These are phyloP conservation scores for Sugiyamaella sp. DNA, from an alignment of 1,139 yeast genomes.

Conservation along the genomic window DNA sequence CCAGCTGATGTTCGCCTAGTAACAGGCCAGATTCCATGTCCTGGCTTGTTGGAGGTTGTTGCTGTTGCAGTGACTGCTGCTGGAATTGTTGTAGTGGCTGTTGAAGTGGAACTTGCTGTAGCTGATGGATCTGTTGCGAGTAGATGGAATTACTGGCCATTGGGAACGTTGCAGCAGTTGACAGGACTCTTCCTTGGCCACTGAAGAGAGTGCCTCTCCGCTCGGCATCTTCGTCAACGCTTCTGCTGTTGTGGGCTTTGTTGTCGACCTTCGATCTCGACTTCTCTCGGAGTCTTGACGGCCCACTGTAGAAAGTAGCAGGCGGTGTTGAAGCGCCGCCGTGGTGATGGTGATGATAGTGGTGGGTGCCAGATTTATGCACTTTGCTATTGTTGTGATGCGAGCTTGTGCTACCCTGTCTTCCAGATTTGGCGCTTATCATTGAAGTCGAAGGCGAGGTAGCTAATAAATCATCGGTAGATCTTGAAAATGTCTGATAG, in stretches of 20 bases:
- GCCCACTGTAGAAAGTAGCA: slow-evolving; percentile 7
- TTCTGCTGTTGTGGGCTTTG: neutral
- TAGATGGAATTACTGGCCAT: slow-evolving; percentile 6
- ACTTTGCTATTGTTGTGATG: slow-evolving; percentile 24
- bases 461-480: slow-evolving; percentile 14
- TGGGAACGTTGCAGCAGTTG: slow-evolving; percentile 8
- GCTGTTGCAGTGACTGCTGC: neutral
- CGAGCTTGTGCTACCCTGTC: slow-evolving; percentile 8
- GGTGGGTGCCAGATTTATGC: slow-evolving; percentile 29
- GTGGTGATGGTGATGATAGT: slow-evolving; percentile 24
- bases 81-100: no score
- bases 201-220: neutral
- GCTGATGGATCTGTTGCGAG: slow-evolving; percentile 8
- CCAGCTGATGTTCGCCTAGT: slow-evolving; percentile 15
- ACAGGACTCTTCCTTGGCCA: neutral
- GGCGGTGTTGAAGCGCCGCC: slow-evolving; percentile 18
- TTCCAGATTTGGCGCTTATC: slow-evolving; percentile 3
- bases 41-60: slow-evolving; percentile 1
- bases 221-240: slow-evolving; percentile 2
- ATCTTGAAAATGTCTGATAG: slow-evolving; percentile 14
- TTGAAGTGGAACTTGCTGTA: neutral
- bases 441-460: slow-evolving; percentile 7
- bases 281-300: slow-evolving; percentile 5
- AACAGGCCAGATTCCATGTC: slow-evolving; percentile 9
- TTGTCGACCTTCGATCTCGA: slow-evolving; percentile 7